phyloP scores from a whole-genome alignment of 73 alveolate genomes.

The Blepharisma stoltei region DNA sequence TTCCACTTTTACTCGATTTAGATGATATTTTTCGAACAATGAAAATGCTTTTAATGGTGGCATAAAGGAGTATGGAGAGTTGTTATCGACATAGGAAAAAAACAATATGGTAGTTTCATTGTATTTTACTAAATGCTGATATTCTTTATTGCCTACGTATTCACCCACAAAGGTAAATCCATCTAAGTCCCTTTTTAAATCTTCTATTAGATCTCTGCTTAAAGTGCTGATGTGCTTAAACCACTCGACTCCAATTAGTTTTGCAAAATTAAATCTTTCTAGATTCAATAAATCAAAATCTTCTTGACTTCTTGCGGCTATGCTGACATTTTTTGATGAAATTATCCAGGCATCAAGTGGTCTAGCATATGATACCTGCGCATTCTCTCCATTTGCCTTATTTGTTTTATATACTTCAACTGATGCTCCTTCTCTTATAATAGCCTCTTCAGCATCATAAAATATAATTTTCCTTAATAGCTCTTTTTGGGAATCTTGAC shows the following conservation, averaged over 20 bases:
- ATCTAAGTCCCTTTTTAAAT: constrained; percentile 65
- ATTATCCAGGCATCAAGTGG: constrained; percentile 78
- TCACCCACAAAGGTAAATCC: constrained; percentile 86
- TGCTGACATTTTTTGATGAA: constrained; percentile 81
- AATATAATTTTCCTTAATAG: neutral
- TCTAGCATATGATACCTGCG: constrained; percentile 71
- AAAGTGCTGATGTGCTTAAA: constrained; percentile 60
- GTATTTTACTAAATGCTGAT: constrained; percentile 81
- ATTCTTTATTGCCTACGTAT: constrained; percentile 79
- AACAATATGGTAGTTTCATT: constrained; percentile 61
- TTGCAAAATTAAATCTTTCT: constrained; percentile 65
- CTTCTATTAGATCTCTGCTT: constrained; percentile 42
- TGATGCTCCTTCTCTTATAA: constrained; percentile 48
- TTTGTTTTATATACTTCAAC: constrained; percentile 50
- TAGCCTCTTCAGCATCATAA: neutral
- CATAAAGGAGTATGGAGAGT: constrained; percentile 50
- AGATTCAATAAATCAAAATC: constrained; percentile 64
- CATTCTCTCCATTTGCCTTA: constrained; percentile 96
- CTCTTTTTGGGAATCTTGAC: neutral
- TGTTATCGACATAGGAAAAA: constrained; percentile 69
- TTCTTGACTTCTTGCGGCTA: constrained; percentile 58
- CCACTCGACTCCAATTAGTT: constrained; percentile 80
- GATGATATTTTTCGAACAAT: constrained; percentile 59
- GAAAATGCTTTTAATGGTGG: constrained; percentile 62
- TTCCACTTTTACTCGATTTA: constrained; percentile 64